Evolutionary conservation across 2,329 filamentous ascomycete genomes (phyloP), one percentile per base, ranked within the genome.

Genomic region (Fonsecaea nubica): DNA sequence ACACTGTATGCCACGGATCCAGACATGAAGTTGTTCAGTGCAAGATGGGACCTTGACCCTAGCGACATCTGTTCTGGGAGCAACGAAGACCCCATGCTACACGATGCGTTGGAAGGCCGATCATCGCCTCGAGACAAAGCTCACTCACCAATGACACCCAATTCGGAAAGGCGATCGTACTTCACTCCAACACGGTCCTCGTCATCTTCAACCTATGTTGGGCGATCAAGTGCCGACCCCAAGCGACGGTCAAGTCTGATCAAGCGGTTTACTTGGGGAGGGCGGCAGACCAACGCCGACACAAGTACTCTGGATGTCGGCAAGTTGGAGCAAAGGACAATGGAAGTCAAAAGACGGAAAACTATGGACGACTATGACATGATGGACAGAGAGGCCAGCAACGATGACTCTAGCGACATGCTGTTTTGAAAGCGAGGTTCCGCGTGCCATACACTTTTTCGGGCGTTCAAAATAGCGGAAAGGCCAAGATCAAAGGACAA

Each of bases 341-440:
- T 71, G 54, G 71, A 72, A 42, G 59, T 72, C 35, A 72, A 72
- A 57, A 58, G 65, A 42, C 62, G 71, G 15, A 70, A 70, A 42
- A 71, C 68, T 4, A 13, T 72, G 60, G 63, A 69, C 13, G 66
- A 69, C 42, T 70, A 71, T 60, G 68, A 67, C 38, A 62, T 62
- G 58, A 68, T 59, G 63, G 63, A 68, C 9, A 62, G 36, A 36
- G 68, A 66, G 36, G 50, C 59, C 0, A 61, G 32, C 13, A 55
- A 67, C 30, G 68, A 70, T 56, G 68, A 66, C 35, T 64, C 63
- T 32, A 63, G 58, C 25, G 68, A 70, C 30, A 70, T 70, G 68
- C 68, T 70, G 18, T 68, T 70, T 65, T 65, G 57, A 61, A 9
- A 9, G 4, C 12, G 10, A 61, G 15, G 33, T 35, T 52, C 12